Evolutionary conservation across 768 basidiomycete genomes (phyloP).

Genomic region (Tephrocybe sp.): DNA sequence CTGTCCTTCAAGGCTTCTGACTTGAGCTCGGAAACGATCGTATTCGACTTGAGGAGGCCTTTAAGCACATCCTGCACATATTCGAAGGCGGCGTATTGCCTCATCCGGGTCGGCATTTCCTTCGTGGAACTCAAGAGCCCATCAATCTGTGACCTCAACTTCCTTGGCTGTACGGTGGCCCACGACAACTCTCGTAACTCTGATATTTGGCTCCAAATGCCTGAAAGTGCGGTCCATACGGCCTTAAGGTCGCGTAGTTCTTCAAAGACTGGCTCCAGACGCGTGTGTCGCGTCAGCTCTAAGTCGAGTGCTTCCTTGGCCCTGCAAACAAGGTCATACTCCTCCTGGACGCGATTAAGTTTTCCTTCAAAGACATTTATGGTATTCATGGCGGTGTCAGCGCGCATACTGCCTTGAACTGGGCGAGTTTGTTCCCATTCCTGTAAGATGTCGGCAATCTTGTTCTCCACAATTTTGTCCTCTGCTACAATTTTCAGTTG

Average conservation of each 20-base stretch:
- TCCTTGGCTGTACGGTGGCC: constrained; percentile 92
- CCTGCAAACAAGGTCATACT: constrained; percentile 91
- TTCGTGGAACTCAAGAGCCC: constrained; percentile 89
- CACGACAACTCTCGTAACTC: constrained; percentile 87
- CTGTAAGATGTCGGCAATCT: constrained; percentile 82
- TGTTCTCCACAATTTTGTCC: constrained; percentile 96
- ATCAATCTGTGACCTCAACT: constrained; percentile 91
- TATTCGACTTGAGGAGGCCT: constrained; percentile 84
- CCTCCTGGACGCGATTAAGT: constrained; percentile 84
- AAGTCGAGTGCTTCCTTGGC: constrained; percentile 97
- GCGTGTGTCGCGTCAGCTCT: constrained; percentile 84
- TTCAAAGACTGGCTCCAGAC: constrained; percentile 91
- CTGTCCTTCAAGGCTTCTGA: constrained; percentile 96
- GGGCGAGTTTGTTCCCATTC: constrained; percentile 98
- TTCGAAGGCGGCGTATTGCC: constrained; percentile 98
- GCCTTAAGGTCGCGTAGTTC: constrained; percentile 95
- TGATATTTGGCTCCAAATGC: constrained; percentile 91
- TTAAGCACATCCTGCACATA: constrained; percentile 92
- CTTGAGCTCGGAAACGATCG: constrained; percentile 89
- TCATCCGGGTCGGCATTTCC: constrained; percentile 98
- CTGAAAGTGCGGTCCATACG: constrained; percentile 97
- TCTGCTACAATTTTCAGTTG: constrained; percentile 99
- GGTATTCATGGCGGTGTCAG: constrained; percentile 93
- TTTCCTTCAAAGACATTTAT: constrained; percentile 95
- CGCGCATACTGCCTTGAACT: constrained; percentile 94